Evolutionary conservation across 305 asterid species (phyloP).

Genomic region (Fraxinus angustifolia): DNA sequence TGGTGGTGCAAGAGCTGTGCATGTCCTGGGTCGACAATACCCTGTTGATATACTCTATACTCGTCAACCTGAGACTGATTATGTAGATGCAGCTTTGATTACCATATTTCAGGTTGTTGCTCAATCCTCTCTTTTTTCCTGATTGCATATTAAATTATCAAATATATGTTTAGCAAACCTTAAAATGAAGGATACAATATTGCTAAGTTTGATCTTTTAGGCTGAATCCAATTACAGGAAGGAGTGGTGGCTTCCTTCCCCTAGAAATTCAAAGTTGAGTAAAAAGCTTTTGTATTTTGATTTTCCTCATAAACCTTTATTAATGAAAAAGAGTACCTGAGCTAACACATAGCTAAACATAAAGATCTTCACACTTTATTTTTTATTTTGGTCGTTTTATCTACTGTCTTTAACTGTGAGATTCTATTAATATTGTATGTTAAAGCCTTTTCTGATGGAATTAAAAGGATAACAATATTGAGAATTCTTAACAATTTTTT

Average conservation of each 20-base stretch:
- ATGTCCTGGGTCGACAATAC: constrained; percentile 83
- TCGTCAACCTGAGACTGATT: constrained; percentile 80
- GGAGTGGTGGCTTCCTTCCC: neutral
- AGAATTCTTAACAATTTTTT: neutral
- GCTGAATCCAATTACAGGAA: neutral
- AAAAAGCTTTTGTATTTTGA: neutral
- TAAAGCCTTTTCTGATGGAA: neutral
- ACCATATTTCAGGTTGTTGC: constrained; percentile 80
- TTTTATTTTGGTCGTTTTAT: neutral
- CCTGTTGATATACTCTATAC: constrained; percentile 78
- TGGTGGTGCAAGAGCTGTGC: constrained; percentile 93
- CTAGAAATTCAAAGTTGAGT: neutral
- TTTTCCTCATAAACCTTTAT: neutral
- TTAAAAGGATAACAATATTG: neutral
- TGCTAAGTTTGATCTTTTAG: neutral
- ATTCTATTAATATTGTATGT: neutral
- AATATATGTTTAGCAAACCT: neutral
- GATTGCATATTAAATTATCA: neutral
- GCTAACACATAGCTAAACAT: neutral
- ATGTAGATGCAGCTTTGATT: constrained; percentile 79
- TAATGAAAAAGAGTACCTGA: neutral
- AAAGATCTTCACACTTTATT: constrained; percentile 10
- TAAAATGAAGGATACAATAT: neutral
- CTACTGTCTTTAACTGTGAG: neutral
- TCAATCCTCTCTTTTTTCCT: neutral